Evolutionary conservation across 2,329 filamentous ascomycete genomes (phyloP).

Genomic region (Xylariaceae sp.): DNA sequence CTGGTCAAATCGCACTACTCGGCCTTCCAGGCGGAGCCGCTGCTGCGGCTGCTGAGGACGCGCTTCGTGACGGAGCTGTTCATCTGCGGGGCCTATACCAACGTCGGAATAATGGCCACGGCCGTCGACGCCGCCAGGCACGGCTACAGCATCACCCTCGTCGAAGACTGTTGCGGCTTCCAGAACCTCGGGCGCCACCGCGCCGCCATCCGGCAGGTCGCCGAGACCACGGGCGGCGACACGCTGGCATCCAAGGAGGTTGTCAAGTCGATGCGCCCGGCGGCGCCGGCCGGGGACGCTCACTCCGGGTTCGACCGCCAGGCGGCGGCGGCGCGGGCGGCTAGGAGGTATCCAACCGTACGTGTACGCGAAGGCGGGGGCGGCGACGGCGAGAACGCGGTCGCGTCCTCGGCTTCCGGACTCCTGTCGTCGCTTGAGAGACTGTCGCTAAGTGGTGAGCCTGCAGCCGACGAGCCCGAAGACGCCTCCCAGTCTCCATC

Average conservation of each 20-base stretch:
- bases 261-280: constrained; percentile 27
- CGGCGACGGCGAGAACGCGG: constrained; percentile 16
- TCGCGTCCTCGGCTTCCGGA: constrained; percentile 16
- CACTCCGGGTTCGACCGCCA: constrained; percentile 4
- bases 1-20: constrained; percentile 77
- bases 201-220: constrained; percentile 62
- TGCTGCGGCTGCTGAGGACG: constrained; percentile 73
- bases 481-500: too few relatives aligned
- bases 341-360: constrained; percentile 20
- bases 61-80: constrained; percentile 84
- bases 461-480: constrained; percentile 19
- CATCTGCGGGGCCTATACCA: constrained; percentile 79
- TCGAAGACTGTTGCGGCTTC: constrained; percentile 85
- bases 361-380: constrained; percentile 16
- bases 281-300: not conserved
- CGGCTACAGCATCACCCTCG: constrained; percentile 76
- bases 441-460: constrained; percentile 25
- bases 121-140: constrained; percentile 84
- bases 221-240: constrained; percentile 66
- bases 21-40: constrained; percentile 66
- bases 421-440: constrained; percentile 26
- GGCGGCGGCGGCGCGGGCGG: constrained; percentile 10
- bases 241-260: constrained; percentile 53
- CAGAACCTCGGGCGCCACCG: constrained; percentile 62
- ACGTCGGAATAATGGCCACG: constrained; percentile 84